Evolutionary conservation across 805 yeast genomes (phyloP), one percentile per base, ranked within the genome.

Genomic region (Pichia scutulata): DNA sequence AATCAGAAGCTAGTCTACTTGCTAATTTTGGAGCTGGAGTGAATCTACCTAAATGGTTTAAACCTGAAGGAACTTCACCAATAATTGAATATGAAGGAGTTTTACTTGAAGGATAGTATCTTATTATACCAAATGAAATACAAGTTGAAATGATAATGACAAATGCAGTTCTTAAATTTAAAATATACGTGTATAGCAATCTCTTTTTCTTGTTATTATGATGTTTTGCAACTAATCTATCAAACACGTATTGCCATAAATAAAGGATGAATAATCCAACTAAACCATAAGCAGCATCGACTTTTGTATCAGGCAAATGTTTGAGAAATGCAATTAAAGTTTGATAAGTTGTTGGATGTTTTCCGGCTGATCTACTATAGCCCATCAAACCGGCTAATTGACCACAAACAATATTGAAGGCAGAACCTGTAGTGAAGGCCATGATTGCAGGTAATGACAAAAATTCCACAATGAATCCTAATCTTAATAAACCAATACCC

Each of bases 371-470:
- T 18, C 70, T 78, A 58, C 64, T 74, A 69, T 74, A 85, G 18
- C 97, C 97, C 86, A 90, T 75, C 52, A 90, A 73, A 5, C 74
- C 84, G 5, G 97, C 96, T 7, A 90, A 82, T 70, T 90, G 97
- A 23, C 97, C 97, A 53, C 74, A 67, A 36, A 84, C 73, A 62
- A 90, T 90, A 60, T 75, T 82, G 60, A 90, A 77, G 2, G 97
- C 96, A 5, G 97, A 89, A 47, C 97, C 97, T 33, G 92, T 77
- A 92, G 90, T 90, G 72, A 89, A 90, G 0, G 97, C 97, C 69
- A 89, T 75, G 41, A 90, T 96, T 1, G 96, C 95, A 43, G 96
- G 96, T 61, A 84, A 74, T 3, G 97, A 88, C 60, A 90, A 89
- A 63, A 86, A 81, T 67, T 90, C 97, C 42, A 90, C 80, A 47